Base-by-base conservation (phyloP, 2,329 filamentous ascomycete genomes). In the Rugonectria rugulosa region DNA sequence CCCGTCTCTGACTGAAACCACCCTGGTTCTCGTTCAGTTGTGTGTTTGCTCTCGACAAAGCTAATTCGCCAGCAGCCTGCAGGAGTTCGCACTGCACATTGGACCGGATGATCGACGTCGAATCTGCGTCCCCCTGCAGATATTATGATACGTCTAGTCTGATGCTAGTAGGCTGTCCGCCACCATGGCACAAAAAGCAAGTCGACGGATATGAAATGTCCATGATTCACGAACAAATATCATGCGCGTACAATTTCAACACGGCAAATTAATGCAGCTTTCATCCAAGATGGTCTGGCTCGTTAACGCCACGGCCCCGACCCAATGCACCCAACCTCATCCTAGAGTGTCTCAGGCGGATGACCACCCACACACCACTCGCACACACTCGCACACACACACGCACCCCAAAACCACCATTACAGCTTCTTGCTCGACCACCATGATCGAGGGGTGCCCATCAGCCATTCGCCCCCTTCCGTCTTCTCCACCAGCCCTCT, bases 331-430 rank as follows among this genome's bases (percentile, higher is more conserved):
- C 48, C 61, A 57, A 50, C 55, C 62, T 55, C 56, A 50, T 63
- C 56, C 64, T 53, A 61, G 38, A 56, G 38, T 67, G 63, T 67
- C 65, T 67, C 61, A 67, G 60, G 57, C 61, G 63, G 63, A 56
- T 65, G 36, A 41, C 31, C 47, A 51, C 47, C 29, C 65, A 66
- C 64, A 59, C 57, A 43, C 62, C 58, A 52, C n/a, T n/a, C n/a
- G n/a, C n/a, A n/a, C n/a, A n/a, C n/a, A n/a, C n/a, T n/a, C n/a
- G n/a, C n/a, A n/a, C n/a, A n/a, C n/a, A n/a, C n/a, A n/a, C n/a
- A n/a, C n/a, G n/a, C n/a, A n/a, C n/a, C n/a, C n/a, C n/a, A n/a
- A n/a, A n/a, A 55, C 63, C 50, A 59, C 54, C 52, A 51, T 43
- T 49, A 61, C 36, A 37, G 29, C 41, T 45, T 47, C 48, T 42